Base-by-base conservation (phyloP, 352 stramenopile species). In the Globisporangium cederbergense region DNA sequence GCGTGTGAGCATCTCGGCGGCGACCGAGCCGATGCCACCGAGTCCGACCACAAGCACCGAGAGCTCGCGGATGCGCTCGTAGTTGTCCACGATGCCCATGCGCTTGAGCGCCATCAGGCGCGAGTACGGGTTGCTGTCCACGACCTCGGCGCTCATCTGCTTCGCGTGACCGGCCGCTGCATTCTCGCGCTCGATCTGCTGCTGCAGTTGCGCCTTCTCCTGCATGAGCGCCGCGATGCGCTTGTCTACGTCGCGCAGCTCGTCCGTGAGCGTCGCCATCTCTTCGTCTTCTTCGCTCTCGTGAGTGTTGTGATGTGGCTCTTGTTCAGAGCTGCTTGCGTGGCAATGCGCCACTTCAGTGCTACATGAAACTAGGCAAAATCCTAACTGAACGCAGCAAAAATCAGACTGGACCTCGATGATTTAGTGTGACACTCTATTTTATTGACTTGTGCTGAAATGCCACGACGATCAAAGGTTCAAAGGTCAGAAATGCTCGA, bases 11-110 rank as follows among this genome's bases (percentile, higher is more conserved):
- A 97, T 97, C 72, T 97, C 89, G 18, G 89, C 85, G 0, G 89
- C 86, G 18, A 96, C 88, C 0, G 86, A 93, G 7, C 89, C 89
- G 53, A 97, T 90, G 50, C 89, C 89, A 3, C 89, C 89, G 13
- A 97, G 67, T 1, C 89, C 89, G 9, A 97, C 88, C 46, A 97
- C 70, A 14, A 95, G 65, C 54, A 97, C 85, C 6, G 81, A 88
- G 30, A 93, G 80, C 28, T 81, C 71, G 62, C 88, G 88, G 66
- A 97, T 96, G 49, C 81, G 67, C 66, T 96, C 86, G 68, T 95
- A 97, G 70, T 97, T 90, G 38, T 80, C 65, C n/a, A 97, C 88
- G 60, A 97, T 90, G 16, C 88, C 88, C 89, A 97, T 97, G 59
- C 84, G 86, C 65, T 97, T 91, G 58, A 97, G 80, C 47, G 89